Evolutionary conservation across 2,329 filamentous ascomycete genomes (phyloP), one percentile per base, ranked within the genome.

Genomic region (Aureobasidium vineae): DNA sequence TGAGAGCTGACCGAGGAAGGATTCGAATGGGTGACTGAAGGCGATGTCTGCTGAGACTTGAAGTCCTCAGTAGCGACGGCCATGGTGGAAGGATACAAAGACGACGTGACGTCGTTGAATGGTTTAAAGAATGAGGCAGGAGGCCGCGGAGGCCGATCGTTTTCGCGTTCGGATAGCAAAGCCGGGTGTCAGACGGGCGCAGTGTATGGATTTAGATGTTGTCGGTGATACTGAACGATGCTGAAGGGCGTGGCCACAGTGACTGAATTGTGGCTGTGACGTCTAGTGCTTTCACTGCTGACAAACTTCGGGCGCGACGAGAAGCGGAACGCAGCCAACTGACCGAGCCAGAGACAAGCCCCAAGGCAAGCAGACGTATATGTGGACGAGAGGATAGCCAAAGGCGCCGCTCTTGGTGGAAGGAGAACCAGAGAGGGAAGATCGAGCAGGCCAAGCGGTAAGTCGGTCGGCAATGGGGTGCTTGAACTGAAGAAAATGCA

Each of bases 1-100:
- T 77, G 73, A 63, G 64, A 68, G 43, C 59, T 66, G 64, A 66
- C 31, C 28, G 68, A 66, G 33, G 68, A 66, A 36, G 49, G 52
- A 43, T 65, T 68, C 26, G 68, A 65, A 36, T 59, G 63, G 26
- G 64, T 61, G n/a, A 66, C 33, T 36, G 43, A 38, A 36, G 64
- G 64, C n/a, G 64, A 66, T 28, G 43, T 60, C 19, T 21, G 19
- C 36, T 53, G 49, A 16, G 41, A 43, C 43, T 66, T 66, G 13
- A 45, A 21, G 23, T 60, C 41, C 23, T 66, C 64, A 33, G 64
- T 41, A 50, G 64, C 45, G 43, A 66, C 43, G 19, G 64, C 64
- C 64, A 66, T 66, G 53, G 61, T 45, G 40, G 38, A 43, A 33
- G 49, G 13, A 54, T 54, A n/a, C 6, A 33, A 19, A 45, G 49